These are phyloP conservation scores for Eucalyptus microcorys DNA, from an alignment of 345 rosid species.

Conservation along the genomic window DNA sequence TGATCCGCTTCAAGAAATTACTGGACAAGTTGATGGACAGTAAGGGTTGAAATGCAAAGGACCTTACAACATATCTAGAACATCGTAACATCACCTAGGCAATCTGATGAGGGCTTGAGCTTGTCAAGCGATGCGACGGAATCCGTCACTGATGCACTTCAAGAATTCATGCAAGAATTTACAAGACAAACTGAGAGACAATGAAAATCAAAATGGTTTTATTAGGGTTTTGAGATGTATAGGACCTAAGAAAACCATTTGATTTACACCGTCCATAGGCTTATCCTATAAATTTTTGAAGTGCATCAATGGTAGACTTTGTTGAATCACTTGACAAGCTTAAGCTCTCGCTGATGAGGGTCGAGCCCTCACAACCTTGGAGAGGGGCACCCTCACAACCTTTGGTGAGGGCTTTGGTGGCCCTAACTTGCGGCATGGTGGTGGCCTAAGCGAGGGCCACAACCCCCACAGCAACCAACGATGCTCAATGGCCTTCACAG, in stretches of 20 bases:
- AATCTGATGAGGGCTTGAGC: neutral
- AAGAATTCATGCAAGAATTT: neutral
- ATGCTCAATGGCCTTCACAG: rapidly evolving
- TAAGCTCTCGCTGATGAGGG: neutral
- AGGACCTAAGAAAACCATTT: neutral
- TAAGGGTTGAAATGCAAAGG: neutral
- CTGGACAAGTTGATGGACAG: too few relatives aligned
- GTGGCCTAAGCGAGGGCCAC: too few relatives aligned
- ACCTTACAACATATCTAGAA: neutral
- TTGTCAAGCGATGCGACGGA: neutral
- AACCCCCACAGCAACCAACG: too few relatives aligned
- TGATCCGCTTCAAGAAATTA: too few relatives aligned
- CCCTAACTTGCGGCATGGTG: too few relatives aligned
- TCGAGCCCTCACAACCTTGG: neutral
- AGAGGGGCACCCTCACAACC: too few relatives aligned
- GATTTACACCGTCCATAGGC: neutral
- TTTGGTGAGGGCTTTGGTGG: neutral
- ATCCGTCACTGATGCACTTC: neutral
- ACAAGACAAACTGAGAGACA: neutral
- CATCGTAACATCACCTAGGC: neutral
- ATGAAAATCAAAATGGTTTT: neutral
- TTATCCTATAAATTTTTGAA: neutral
- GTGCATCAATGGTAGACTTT: neutral
- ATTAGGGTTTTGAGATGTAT: neutral
- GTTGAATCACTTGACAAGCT: neutral